Base-by-base conservation (phyloP, 2,329 filamentous ascomycete genomes). In the Zopfia rhizophila region DNA sequence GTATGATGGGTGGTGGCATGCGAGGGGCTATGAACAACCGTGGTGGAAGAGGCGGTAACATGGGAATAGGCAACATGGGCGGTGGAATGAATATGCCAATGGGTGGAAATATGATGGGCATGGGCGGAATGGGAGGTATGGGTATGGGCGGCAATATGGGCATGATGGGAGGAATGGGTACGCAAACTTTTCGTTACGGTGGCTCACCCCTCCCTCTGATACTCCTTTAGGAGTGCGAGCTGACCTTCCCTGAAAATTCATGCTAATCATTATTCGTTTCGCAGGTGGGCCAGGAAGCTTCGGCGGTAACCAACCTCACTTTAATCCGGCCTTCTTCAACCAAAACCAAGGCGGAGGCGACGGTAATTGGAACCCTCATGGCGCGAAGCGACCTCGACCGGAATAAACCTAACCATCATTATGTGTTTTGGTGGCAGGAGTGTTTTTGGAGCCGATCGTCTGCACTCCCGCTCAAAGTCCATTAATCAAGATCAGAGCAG, bases 281-380 rank as follows among this genome's bases (percentile, higher is more conserved):
- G 45, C 36, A 55, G 53, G 45, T 22, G 53, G 48, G 11, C 47
- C 56, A 27, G 76, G 72, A 33, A 85, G 82, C 30, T 91, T 91
- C 70, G 83, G 80, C 49, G 63, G 58, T 33, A 85, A 87, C 75
- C 83, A 83, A 63, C 80, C 82, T 42, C 83, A 86, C 62, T 93
- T 91, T 73, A 89, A 88, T 65, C 83, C 86, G 25, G 83, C 80
- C 46, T 91, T 91, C 75, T 93, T 91, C 69, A 77, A 51, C 19
- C 61, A 68, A 23, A 61, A 78, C 35, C 77, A 78, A 43, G 75
- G 75, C 12, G 69, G 70, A 31, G 72, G 72, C 22, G 75, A 85
- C 46, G 86, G 86, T 43, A 85, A 84, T 72, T 89, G 89, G 78
- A 93, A 93, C 63, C 90, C 90, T 5, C 90, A 93, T 58, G 89